A percentile compares a stretch with the other conserved stretches of the same genome.
Conservation (phyloP, 2,329 filamentous ascomycete species). For the Erysiphe pisi region DNA sequence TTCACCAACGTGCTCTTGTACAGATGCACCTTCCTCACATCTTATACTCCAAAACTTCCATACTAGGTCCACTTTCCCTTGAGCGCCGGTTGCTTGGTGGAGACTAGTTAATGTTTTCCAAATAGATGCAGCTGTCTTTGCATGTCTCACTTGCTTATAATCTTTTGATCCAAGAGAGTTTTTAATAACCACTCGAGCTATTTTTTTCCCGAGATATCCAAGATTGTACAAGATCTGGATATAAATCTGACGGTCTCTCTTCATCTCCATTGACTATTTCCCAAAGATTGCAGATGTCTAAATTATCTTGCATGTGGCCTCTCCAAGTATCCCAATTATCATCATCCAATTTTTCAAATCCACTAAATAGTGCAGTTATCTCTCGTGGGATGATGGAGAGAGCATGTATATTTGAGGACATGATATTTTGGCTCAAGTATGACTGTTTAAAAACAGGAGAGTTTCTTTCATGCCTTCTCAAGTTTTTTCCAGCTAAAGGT, state of each 20-base stretch:
- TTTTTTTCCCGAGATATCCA: neutral
- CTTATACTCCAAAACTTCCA: neutral
- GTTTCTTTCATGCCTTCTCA: neutral
- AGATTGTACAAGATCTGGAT: too few species aligned
- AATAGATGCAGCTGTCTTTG: neutral
- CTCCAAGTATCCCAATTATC: neutral
- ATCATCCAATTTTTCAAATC: slow-evolving; percentile 7
- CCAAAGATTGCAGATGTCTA: slow-evolving; percentile 12
- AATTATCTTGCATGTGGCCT: neutral
- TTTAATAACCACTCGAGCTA: slow-evolving; percentile 4
- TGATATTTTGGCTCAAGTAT: neutral
- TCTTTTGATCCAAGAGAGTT: slow-evolving; percentile 2
- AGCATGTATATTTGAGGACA: too few species aligned
- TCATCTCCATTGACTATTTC: neutral
- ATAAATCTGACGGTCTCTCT: neutral
- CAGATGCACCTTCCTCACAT: slow-evolving; percentile 8
- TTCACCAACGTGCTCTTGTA: slow-evolving; percentile 1
- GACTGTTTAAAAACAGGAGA: neutral
- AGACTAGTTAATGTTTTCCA: slow-evolving; percentile 5
- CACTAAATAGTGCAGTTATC: neutral
- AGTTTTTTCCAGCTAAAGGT: neutral
- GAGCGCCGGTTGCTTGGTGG: neutral
- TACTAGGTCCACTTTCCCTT: neutral
- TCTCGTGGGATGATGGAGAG: too few species aligned
- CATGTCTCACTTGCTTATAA: slow-evolving; percentile 7